Evolutionary conservation across 2,329 filamentous ascomycete genomes (phyloP), one percentile per base, ranked within the genome.

Genomic region (Akanthomyces lecanii): DNA sequence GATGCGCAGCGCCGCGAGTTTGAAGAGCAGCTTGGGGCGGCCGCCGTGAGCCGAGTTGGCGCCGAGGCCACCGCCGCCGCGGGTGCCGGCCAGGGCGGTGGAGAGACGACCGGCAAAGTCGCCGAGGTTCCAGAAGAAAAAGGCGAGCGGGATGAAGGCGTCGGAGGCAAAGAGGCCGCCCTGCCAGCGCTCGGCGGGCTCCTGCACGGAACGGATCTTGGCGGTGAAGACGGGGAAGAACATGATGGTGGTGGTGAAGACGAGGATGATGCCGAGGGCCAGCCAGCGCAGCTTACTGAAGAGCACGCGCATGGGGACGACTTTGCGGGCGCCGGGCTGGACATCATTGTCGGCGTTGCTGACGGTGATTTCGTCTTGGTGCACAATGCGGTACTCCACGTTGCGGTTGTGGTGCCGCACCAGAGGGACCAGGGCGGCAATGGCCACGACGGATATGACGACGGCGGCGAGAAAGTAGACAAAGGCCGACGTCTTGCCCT

Each of bases 41-140:
- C 85, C 81, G 51, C 58, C 47, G 23, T 48, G 25, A 21, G 36
- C 7, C 14, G 56, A 28, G 38, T 44, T 53, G 38, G 47, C 47
- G 48, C 38, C 58, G 14, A 42, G 38, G 0, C 83, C 83, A 10
- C 92, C 76, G 3, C 66, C 89, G 69, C 92, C 76, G 3, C 66
- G 89, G 69, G 72, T 79, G 33, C 33, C 33, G 61, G 72, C 88
- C 74, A 75, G 83, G 66, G 73, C 83, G 1, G 92, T 89, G 1
- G 85, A 73, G 23, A 96, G 77, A 10, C 95, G 86, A 6, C 95
- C 95, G 16, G 85, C 66, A 8, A 98, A 79, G 72, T 98, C 95
- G 50, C 95, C 95, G 2, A 89, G 73, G 72, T 98, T 99, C 95
- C 95, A 99, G 72, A 95, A 85, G 64, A 98, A 85, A 75, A 98